Evolutionary conservation across 2,329 filamentous ascomycete genomes (phyloP), one percentile per base, ranked within the genome.

Genomic region (Aureobasidium sp.): DNA sequence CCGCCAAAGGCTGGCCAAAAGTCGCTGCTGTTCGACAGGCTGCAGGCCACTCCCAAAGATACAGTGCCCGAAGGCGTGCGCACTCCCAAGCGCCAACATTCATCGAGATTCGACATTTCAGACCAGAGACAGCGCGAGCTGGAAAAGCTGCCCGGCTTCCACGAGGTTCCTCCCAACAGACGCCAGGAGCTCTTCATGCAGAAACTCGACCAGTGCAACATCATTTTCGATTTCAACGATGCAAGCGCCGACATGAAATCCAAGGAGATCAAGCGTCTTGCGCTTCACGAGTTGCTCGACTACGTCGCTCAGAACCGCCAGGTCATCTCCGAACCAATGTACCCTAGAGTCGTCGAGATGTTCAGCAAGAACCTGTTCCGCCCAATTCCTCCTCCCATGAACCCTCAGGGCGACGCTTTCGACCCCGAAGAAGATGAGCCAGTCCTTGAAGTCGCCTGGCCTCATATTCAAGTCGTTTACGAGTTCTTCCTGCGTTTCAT

Each of bases 201-300:
- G 73, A 99, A 99, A 82, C 94, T 99, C 69, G 94, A 97, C 71
- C 94, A 99, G 75, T 99, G 94, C 81, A 99, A 99, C 73, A 95
- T 99, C 79, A 99, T 99, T 70, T 99, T 99, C 73, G 94, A 99
- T 78, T 99, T 99, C 79, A 99, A 97, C 74, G 94, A 99, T 76
- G 91, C 93, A 53, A 96, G 90, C 67, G 92, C 88, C 68, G 94
- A 99, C 73, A 97, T 99, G 92, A 99, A 99, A 76, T 96, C 93
- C 52, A 99, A 99, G 79, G 94, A 99, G 77, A 97, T 99, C 82
- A 99, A 99, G 81, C 85, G 94, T 71, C 80, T 99, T 68, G 94
- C 94, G 45, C 82, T 99, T 48, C 94, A 99, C 73, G 94, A 99
- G 75, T 81, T 99, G 65, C 83, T 99, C 66, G 94, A 99, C 75